Conservation (phyloP, 2,329 filamentous ascomycete species). For the Epichloe bromicola region DNA sequence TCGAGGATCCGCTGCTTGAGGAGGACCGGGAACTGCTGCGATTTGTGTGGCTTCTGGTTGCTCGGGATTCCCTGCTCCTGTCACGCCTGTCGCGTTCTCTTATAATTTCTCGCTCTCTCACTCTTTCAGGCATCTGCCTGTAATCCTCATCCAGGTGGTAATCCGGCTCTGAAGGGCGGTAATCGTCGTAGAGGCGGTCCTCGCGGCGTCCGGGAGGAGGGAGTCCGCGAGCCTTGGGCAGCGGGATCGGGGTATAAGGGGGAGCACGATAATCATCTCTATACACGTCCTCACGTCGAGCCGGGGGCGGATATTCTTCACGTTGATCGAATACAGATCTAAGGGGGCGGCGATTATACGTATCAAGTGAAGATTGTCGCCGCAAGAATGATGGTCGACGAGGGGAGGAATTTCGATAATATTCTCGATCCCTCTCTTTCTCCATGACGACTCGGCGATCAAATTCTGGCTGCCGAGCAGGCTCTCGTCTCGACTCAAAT, state of each 20-base stretch:
- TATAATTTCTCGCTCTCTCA: slow-evolving; percentile 50
- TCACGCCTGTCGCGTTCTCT: slow-evolving; percentile 32
- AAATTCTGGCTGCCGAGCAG: slow-evolving; percentile 24
- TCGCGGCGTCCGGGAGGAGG: slow-evolving; percentile 43
- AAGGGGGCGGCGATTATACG: slow-evolving; percentile 64
- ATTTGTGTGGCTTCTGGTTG: slow-evolving; percentile 25
- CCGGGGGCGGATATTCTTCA: slow-evolving; percentile 51
- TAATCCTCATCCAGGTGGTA: slow-evolving; percentile 61
- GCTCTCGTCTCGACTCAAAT: slow-evolving; percentile 19
- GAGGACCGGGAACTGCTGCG: slow-evolving; percentile 33
- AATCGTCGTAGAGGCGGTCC: slow-evolving; percentile 49
- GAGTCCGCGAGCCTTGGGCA: slow-evolving; percentile 50
- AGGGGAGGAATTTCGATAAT: slow-evolving; percentile 33
- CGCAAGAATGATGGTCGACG: slow-evolving; percentile 57
- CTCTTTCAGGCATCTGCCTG: slow-evolving; percentile 44
- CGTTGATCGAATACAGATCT: slow-evolving; percentile 35
- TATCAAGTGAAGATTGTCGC: slow-evolving; percentile 81
- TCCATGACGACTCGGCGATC: slow-evolving; percentile 44
- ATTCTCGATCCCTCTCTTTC: slow-evolving; percentile 40
- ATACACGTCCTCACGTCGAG: slow-evolving; percentile 32
- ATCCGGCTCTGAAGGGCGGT: slow-evolving; percentile 53
- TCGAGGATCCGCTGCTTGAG: slow-evolving; percentile 31
- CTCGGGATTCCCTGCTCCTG: slow-evolving; percentile 26
- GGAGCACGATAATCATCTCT: slow-evolving; percentile 34
- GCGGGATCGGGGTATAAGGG: slow-evolving; percentile 49